Evolutionary conservation across 805 yeast genomes (phyloP), one percentile per base, ranked within the genome.

Genomic region (Myxozyma neglecta): DNA sequence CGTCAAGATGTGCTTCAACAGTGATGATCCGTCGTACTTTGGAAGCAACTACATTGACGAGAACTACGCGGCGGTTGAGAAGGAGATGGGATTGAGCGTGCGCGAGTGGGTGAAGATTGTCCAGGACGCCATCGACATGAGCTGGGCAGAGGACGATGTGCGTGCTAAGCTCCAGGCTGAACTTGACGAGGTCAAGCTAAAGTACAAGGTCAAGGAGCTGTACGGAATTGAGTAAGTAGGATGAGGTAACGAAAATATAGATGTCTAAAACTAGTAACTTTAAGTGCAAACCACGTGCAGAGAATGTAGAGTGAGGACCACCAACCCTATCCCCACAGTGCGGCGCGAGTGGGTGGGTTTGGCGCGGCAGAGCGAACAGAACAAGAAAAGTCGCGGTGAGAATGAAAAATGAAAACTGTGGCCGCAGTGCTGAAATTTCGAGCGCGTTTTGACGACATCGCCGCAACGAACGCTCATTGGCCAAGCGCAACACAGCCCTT

Each of bases 11-110:
- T 85, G 90, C 47, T 78, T 89, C 72, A 89, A 89, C 74, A 84
- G 89, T 3, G 90, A 86, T 71, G 91, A 86, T 71, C 91, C 91
- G 44, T 89, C 94, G 3, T 89, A 89, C 72, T 89, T 89, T 71
- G 93, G 93, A 52, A 62, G 67, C 60, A 93, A 90, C n/a, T 88
- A 88, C 74, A 84, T 88, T 66, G 76, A 89, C 66, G 93, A 89
- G 71, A 89, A 88, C 74, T 89, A 88, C 73, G 71, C 81, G 36
- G 82, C 81, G 42, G 89, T 88, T 35, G 88, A 88, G 64, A 78
- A 82, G 57, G 79, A 81, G 65, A 89, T 89, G 73, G 85, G 85
- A 5, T 85, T 89, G 75, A 76, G 81, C 50, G 70, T 80, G 59
- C 75, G 79, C 14, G 81, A 84, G 49, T 89, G 94, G 94, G 77